Evolutionary conservation across 2,329 filamentous ascomycete species (phyloP), one percentile per base, ranked within the genome.

Genomic region (Penicillium hesseltinei): DNA sequence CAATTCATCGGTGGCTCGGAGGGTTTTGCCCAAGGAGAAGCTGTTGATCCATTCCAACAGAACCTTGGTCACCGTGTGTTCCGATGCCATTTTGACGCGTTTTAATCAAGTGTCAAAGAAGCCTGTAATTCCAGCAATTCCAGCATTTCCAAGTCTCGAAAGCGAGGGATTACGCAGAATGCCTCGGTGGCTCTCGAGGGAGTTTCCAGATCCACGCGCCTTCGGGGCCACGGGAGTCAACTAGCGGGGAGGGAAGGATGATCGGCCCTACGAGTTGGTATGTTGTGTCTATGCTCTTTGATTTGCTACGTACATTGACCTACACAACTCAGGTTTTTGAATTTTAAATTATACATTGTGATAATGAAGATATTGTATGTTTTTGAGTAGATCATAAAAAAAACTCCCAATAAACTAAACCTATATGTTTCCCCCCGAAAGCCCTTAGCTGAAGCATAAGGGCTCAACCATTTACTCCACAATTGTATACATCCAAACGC

Each of bases 31-130:
- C 45, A 77, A 65, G 44, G 73, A 72, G 64, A 77, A 76, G 67
- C 73, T 77, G 69, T 77, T 78, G 67, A 80, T 72, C 77, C 77
- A 80, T 71, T 79, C 77, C 61, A 79, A 66, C 49, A 80, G 67
- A 55, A 76, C 77, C 58, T 77, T 73, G 59, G 76, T 75, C 58
- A 78, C 74, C 54, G 70, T 75, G 66, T 76, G 75, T 66, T 79
- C 76, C 63, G 75, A 73, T 46, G 75, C 71, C 77, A 79, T 80
- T 60, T 62, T 69, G 55, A 60, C 49, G 47, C 33, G 55, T 36
- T 39, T 46, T 59, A 56, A 62, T 51, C 29, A 23, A 53, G 7
- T 42, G 25, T 43, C n/a, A 35, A 53, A 36, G 19, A 43, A 21
- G 11, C 38, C 31, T 54, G 47, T 25, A 45, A 42, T 33, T 59